Percentiles rank a stretch among this genome's conserved stretches.
Evolutionary conservation across 179 eudicot species (phyloP).

Genomic region (Silene coronaria): DNA sequence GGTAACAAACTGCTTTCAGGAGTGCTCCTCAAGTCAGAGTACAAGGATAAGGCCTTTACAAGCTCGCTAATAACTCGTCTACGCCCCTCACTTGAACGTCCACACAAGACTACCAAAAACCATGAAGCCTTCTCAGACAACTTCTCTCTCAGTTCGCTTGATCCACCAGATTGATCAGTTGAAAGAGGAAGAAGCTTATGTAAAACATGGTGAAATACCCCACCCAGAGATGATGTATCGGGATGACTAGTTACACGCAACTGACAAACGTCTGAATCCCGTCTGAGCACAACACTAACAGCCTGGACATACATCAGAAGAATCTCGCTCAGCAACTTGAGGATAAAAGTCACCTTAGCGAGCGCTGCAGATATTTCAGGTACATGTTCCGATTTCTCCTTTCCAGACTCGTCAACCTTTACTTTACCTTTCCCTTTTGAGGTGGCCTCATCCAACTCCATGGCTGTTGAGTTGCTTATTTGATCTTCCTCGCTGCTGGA

Average conservation of each 20-base stretch:
- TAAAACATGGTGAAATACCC: slow-evolving; percentile 79
- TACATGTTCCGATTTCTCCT: slow-evolving; percentile 40
- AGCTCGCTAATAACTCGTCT: slow-evolving; percentile 84
- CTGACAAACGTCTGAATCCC: slow-evolving; percentile 76
- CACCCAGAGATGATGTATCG: slow-evolving; percentile 56
- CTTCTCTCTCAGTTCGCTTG: slow-evolving; percentile 71
- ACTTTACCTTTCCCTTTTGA: slow-evolving; percentile 73
- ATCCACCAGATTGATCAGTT: slow-evolving; percentile 53
- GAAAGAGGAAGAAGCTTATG: slow-evolving; percentile 67
- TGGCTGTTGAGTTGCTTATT: slow-evolving; percentile 39
- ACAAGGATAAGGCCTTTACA: slow-evolving; percentile 64
- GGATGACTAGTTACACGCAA: slow-evolving; percentile 44
- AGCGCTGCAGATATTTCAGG: slow-evolving; percentile 75
- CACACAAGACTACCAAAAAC: slow-evolving; percentile 93
- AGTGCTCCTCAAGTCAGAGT: slow-evolving; percentile 47
- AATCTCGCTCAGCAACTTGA: slow-evolving; percentile 85
- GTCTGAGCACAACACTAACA: slow-evolving; percentile 67
- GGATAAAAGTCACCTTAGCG: slow-evolving; percentile 87
- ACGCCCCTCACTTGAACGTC: slow-evolving; percentile 96
- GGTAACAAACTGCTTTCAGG: slow-evolving; percentile 57
- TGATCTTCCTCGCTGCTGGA: slow-evolving; percentile 40
- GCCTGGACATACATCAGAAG: slow-evolving; percentile 93
- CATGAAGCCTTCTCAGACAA: slow-evolving; percentile 96
- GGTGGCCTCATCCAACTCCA: slow-evolving; percentile 80
- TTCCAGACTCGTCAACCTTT: slow-evolving; percentile 74